Percentiles rank a stretch among this genome's conserved stretches.
These are phyloP conservation scores for Gigaspora rosea DNA, from an alignment of 192 early-diverging fungal species.

Conservation along the genomic window DNA sequence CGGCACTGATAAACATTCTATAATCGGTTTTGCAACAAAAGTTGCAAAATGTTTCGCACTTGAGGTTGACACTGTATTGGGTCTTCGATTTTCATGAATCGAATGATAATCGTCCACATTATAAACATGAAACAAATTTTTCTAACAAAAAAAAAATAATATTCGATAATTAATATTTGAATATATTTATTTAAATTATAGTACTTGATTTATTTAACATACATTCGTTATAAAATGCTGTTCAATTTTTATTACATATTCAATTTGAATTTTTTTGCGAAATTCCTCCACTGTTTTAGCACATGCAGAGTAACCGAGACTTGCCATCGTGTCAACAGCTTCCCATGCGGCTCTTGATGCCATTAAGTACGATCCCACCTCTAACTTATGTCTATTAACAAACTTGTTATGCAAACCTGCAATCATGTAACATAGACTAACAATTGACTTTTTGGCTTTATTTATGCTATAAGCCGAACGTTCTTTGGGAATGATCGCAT, in stretches of 20 bases:
- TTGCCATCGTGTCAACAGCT: conserved; percentile 6
- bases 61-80: not conserved
- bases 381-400: conserved; percentile 10
- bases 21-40: not conserved
- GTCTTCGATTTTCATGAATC: not conserved
- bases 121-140: not conserved
- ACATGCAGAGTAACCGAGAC: conserved; percentile 11
- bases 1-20: not conserved
- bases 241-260: not conserved
- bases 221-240: not conserved
- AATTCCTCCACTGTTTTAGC: not conserved
- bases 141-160: not conserved
- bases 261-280: not conserved
- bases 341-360: not conserved
- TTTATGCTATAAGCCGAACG: not conserved
- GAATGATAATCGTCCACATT: conserved; percentile 7
- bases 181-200: not conserved
- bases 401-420: conserved; percentile 23
- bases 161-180: not conserved
- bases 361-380: conserved; percentile 3
- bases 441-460: conserved; percentile 16
- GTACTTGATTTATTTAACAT: conserved; percentile 10
- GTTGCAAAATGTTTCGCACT: not conserved
- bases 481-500: too few relatives aligned
- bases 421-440: conserved; percentile 7